Percentiles rank a stretch among this genome's conserved stretches.
Conservation (phyloP, 306 rosid genomes). For the Dryas alaskensis region DNA sequence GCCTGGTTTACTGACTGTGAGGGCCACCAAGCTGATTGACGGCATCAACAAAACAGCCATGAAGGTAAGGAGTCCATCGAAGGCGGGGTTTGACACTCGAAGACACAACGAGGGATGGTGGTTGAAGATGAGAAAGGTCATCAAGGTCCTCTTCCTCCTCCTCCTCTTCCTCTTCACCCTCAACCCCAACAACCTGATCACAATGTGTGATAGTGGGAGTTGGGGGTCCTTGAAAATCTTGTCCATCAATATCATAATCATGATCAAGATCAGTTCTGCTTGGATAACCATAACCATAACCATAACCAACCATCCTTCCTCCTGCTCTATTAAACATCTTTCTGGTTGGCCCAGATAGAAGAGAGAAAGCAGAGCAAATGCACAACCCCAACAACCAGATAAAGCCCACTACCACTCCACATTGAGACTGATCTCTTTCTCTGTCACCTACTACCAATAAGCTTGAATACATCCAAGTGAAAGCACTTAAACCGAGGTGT, state of each 20-base stretch:
- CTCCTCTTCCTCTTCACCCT: neutral
- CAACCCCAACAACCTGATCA: neutral
- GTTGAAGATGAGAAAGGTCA: neutral
- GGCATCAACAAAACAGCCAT: slow-evolving; percentile 23
- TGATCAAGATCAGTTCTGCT: neutral
- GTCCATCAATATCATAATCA: neutral
- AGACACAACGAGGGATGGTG: neutral
- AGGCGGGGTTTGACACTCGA: slow-evolving; percentile 15
- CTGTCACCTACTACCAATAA: no score
- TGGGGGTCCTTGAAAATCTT: neutral
- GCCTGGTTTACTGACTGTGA: slow-evolving; percentile 17
- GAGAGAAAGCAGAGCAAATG: neutral
- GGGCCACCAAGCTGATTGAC: slow-evolving; percentile 23
- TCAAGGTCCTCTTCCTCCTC: slow-evolving; percentile 1
- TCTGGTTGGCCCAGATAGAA: neutral
- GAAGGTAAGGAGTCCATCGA: slow-evolving; percentile 29
- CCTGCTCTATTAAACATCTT: no score
- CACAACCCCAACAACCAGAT: neutral
- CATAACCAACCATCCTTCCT: neutral
- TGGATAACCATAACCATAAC: no score
- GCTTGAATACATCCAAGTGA: no score
- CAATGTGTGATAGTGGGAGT: neutral
- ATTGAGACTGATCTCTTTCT: no score
- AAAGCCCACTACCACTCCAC: no score
- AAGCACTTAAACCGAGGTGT: no score